These are phyloP conservation scores for Colletotrichum coccodes DNA, from an alignment of 2,329 filamentous ascomycete genomes.

Conservation along the genomic window DNA sequence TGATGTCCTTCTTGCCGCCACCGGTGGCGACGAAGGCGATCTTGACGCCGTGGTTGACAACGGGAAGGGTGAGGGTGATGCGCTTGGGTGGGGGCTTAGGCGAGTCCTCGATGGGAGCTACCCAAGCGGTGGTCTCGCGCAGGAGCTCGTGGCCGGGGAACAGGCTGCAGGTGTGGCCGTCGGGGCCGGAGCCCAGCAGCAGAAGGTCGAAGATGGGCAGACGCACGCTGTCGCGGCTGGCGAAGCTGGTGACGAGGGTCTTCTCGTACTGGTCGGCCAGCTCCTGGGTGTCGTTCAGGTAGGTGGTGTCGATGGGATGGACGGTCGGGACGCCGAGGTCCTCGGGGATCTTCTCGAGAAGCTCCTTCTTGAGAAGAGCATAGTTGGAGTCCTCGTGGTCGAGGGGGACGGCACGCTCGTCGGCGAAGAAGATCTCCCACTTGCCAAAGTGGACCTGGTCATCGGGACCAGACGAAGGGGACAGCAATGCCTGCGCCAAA, in stretches of 20 bases:
- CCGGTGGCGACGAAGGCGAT: constrained; percentile 95
- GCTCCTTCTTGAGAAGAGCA: constrained; percentile 83
- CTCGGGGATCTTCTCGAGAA: constrained; percentile 86
- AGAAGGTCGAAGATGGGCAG: constrained; percentile 95
- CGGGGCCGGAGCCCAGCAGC: constrained; percentile 91
- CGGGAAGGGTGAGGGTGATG: constrained; percentile 92
- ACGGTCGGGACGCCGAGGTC: constrained; percentile 75
- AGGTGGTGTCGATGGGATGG: constrained; percentile 76
- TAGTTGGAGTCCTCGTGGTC: constrained; percentile 97
- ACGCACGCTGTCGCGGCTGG: constrained; percentile 91
- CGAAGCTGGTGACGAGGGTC: constrained; percentile 84
- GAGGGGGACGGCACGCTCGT: constrained; percentile 93
- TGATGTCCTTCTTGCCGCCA: constrained; percentile 86
- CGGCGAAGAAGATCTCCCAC: constrained; percentile 99
- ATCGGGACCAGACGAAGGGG: constrained; percentile 58
- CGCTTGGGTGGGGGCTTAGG: constrained; percentile 92
- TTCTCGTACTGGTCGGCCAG: constrained; percentile 95
- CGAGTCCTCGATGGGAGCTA: constrained; percentile 89
- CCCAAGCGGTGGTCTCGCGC: constrained; percentile 90
- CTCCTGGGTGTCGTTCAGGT: constrained; percentile 84
- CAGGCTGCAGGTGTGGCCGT: constrained; percentile 96
- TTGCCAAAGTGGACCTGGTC: constrained; percentile 81
- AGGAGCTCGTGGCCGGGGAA: constrained; percentile 92
- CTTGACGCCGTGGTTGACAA: constrained; percentile 86
- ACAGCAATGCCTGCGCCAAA: constrained; percentile 84